These are phyloP conservation scores for Brassica napus DNA, from an alignment of 345 rosid genomes.

Conservation along the genomic window DNA sequence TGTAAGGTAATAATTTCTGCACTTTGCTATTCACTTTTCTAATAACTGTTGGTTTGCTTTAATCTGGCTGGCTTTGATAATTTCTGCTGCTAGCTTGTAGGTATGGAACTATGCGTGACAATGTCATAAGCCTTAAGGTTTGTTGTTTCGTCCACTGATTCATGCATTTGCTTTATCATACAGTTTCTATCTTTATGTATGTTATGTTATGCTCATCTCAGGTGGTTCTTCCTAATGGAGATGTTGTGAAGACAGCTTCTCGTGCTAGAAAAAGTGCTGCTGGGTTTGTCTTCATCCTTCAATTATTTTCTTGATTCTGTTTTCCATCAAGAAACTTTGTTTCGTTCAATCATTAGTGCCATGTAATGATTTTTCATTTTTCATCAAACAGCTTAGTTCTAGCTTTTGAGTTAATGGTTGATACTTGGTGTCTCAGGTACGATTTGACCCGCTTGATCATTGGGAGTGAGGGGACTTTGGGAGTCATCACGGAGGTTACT, in stretches of 20 bases:
- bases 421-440: conserved; percentile 52
- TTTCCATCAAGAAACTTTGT: neutral
- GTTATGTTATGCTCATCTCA: conserved; percentile 42
- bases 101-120: conserved; percentile 97
- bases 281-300: conserved; percentile 60
- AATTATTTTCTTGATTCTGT: conserved; percentile 7
- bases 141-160: conserved; percentile 29
- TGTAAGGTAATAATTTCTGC: conserved; percentile 66
- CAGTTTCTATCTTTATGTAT: conserved; percentile 21
- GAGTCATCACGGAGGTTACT: conserved; percentile 85
- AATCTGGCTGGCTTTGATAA: conserved; percentile 43
- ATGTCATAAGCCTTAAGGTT: conserved; percentile 92
- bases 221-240: conserved; percentile 92
- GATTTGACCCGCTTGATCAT: conserved; percentile 86
- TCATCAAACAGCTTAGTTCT: neutral
- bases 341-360: neutral
- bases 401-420: conserved; percentile 10
- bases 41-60: conserved; percentile 11
- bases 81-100: conserved; percentile 63
- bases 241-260: conserved; percentile 93
- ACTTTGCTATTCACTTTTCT: neutral
- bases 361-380: neutral
- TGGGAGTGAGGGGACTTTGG: conserved; percentile 97
- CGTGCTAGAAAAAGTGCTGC: conserved; percentile 98
- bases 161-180: conserved; percentile 1